Conservation (phyloP, 352 stramenopile species). For the Phytophthora gonapodyides region DNA sequence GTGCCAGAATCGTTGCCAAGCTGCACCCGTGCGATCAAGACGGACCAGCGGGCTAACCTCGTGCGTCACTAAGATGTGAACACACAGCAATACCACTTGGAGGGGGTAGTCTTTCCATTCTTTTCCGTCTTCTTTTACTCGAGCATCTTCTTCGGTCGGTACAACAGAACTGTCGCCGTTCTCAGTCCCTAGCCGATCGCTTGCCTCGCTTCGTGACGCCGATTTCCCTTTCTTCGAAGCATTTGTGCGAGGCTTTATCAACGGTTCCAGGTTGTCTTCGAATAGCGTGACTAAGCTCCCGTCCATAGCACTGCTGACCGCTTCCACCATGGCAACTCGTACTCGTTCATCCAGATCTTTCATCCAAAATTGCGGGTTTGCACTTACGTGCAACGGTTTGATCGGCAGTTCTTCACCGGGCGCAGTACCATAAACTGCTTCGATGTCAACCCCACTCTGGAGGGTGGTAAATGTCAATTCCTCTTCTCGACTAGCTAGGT, state of each 20-base stretch:
- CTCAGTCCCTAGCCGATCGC: constrained; percentile 1
- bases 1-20: constrained; percentile 58
- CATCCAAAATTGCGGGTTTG: constrained; percentile 68
- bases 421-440: constrained; percentile 38
- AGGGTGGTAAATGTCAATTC: constrained; percentile 2
- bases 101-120: constrained; percentile 51
- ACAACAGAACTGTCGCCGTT: not conserved
- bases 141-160: constrained; percentile 8
- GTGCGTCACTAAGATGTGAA: constrained; percentile 63
- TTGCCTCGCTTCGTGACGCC: not conserved
- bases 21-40: constrained; percentile 39
- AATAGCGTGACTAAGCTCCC: constrained; percentile 44
- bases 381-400: constrained; percentile 45
- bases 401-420: constrained; percentile 43
- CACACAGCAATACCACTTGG: constrained; percentile 59
- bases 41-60: constrained; percentile 49
- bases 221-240: constrained; percentile 14
- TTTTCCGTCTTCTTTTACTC: not conserved
- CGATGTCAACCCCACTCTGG: constrained; percentile 42
- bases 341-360: constrained; percentile 59
- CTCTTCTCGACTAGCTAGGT: not conserved
- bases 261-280: constrained; percentile 50
- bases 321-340: constrained; percentile 41
- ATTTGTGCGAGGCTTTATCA: constrained; percentile 28
- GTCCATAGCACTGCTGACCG: constrained; percentile 39